Base-by-base conservation (phyloP, 225 moss, liverwort and hornwort species). In the Ulota crispa region DNA sequence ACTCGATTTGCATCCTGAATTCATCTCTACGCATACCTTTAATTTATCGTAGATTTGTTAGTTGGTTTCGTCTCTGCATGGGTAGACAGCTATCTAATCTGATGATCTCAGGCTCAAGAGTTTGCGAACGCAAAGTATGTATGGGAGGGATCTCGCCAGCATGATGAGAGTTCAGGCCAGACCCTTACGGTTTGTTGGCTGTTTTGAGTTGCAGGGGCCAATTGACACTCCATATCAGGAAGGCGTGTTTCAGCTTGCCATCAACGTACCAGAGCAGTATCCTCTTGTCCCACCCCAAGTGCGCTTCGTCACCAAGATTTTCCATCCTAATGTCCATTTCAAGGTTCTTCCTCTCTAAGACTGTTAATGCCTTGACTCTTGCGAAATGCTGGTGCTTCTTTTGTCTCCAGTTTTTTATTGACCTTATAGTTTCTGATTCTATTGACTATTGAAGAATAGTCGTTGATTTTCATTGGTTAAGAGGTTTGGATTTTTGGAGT, bases 221-320 rank as follows among this genome's bases (percentile, higher is more conserved):
- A 81, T 94, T 47, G 97, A 98, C 83, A 98, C 97, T 64, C 94
- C 97, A 55, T 98, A 98, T 36, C 95, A 98, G 88, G 97, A 98
- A 84, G 97, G 97, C 15, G 87, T 94, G 43, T 99, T 99, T 77
- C 98, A 99, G 92, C 93, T 99, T 18, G 95, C 94, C 73, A 92
- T 99, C 70, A 95, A 92, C 81, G 95, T 99, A 30, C 98, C 98
- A 19, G 98, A 99, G 89, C 98, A 99, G 84, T 99, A 99, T 82
- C 98, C 98, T 37, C 83, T 99, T 74, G 98, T 99, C 64, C 95
- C 98, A 10, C 98, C 98, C 28, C 98, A 99, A 99, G 95, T 99
- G 83, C 94, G 98, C 68, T 99, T 99, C 74, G 90, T 99, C 59
- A 99, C 99, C 39, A 96, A 96, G 86, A 94, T 96, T 65, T 96